A percentile compares a stretch with the other conserved stretches of the same genome.
Conservation (phyloP, 495 filamentous ascomycete species). For the Daldinia loculata region DNA sequence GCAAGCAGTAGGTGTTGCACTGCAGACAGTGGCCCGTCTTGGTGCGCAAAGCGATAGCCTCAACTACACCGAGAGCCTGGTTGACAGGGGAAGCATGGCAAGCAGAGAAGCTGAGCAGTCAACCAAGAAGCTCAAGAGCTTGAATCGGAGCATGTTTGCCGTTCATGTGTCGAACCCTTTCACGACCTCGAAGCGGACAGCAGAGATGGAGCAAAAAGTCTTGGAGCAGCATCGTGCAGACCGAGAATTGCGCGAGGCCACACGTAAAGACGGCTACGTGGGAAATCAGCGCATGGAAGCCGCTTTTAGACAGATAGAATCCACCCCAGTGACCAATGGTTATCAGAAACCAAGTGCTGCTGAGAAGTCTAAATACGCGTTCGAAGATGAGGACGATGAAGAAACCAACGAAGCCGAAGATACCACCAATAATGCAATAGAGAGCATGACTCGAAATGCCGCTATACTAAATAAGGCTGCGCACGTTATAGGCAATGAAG, state of each 20-base stretch:
- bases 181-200: conserved; percentile 63
- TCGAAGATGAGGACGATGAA: conserved; percentile 42
- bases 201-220: conserved; percentile 67
- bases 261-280: conserved; percentile 77
- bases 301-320: conserved; percentile 25
- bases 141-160: conserved; percentile 84
- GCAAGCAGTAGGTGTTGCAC: conserved; percentile 76
- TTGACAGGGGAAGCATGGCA: conserved; percentile 66
- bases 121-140: conserved; percentile 74
- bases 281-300: conserved; percentile 40
- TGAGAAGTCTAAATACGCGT: conserved; percentile 39
- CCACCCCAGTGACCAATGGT: neutral
- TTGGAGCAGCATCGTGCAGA: conserved; percentile 70
- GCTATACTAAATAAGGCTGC: too few relatives aligned
- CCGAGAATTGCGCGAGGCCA: conserved; percentile 72
- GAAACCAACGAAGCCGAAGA: conserved; percentile 6
- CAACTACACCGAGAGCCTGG: conserved; percentile 78
- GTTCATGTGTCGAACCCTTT: conserved; percentile 79
- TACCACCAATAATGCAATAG: too few relatives aligned
- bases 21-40: conserved; percentile 72
- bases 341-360: conserved; percentile 7
- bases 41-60: conserved; percentile 79
- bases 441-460: too few relatives aligned
- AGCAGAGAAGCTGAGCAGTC: conserved; percentile 69
- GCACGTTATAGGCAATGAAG: too few relatives aligned